phyloP scores from a whole-genome alignment of 2,329 filamentous ascomycete genomes.

The Fusarium nanum region DNA sequence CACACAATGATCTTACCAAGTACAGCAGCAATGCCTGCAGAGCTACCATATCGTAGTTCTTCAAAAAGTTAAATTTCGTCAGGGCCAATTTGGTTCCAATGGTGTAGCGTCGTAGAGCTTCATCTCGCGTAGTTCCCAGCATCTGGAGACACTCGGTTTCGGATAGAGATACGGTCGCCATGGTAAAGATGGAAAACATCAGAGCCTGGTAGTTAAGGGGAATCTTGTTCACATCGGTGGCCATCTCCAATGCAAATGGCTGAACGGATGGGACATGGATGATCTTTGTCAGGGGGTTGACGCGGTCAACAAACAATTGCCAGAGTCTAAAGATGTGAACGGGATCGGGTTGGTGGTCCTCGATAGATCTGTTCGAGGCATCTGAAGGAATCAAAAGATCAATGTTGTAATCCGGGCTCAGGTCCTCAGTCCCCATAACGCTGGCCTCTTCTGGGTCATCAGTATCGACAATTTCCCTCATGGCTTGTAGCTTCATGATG shows the following conservation, averaged over 20 bases:
- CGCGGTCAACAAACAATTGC: constrained; percentile 79
- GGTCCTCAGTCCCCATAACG: constrained; percentile 60
- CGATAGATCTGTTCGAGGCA: constrained; percentile 53
- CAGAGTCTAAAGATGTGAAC: constrained; percentile 77
- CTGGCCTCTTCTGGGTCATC: constrained; percentile 62
- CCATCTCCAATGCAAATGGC: constrained; percentile 71
- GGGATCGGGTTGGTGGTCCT: constrained; percentile 71
- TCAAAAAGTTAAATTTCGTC: constrained; percentile 66
- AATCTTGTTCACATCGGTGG: constrained; percentile 65
- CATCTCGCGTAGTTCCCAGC: constrained; percentile 62
- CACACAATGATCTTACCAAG: constrained; percentile 54
- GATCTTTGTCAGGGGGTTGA: constrained; percentile 78
- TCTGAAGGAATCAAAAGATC: constrained; percentile 62
- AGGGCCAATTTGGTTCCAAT: constrained; percentile 63
- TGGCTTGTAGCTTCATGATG: constrained; percentile 63
- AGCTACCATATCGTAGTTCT: constrained; percentile 67
- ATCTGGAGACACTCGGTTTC: constrained; percentile 66
- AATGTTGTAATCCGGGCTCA: constrained; percentile 64
- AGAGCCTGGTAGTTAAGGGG: constrained; percentile 70
- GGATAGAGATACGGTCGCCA: constrained; percentile 67
- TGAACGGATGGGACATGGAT: constrained; percentile 79
- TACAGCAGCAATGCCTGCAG: constrained; percentile 70
- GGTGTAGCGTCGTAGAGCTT: constrained; percentile 64
- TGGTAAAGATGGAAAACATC: constrained; percentile 73
- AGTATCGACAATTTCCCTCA: constrained; percentile 68